These are phyloP conservation scores for Fusarium duplospermum DNA, from an alignment of 2,329 filamentous ascomycete species.

Conservation along the genomic window DNA sequence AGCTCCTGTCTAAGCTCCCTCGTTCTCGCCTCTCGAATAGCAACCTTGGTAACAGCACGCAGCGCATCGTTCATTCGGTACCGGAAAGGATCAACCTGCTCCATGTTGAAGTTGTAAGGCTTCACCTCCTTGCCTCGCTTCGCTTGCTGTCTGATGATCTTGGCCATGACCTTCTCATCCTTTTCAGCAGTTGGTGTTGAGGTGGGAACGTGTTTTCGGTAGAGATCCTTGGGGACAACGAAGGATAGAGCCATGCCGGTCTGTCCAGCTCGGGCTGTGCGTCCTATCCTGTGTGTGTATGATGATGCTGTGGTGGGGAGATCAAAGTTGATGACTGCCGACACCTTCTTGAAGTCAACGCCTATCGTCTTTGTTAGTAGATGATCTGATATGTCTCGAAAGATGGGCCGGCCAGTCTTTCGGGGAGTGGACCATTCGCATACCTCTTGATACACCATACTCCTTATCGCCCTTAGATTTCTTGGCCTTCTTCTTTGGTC, in stretches of 20 bases:
- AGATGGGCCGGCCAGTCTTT: background rate
- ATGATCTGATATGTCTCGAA: background rate
- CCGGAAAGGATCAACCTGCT: slow-evolving; percentile 90
- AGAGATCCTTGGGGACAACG: slow-evolving; percentile 83
- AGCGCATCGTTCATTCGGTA: slow-evolving; percentile 96
- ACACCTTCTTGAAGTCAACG: slow-evolving; percentile 96
- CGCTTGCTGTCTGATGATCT: slow-evolving; percentile 81
- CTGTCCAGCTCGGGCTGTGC: slow-evolving; percentile 91
- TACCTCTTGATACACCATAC: slow-evolving; percentile 91
- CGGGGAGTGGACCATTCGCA: background rate
- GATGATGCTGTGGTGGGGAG: slow-evolving; percentile 88
- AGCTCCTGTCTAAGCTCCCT: slow-evolving; percentile 90
- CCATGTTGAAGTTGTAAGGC: slow-evolving; percentile 95
- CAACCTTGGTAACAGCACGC: slow-evolving; percentile 87
- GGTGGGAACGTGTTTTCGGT: slow-evolving; percentile 90
- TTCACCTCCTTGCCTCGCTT: slow-evolving; percentile 85
- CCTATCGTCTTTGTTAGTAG: slow-evolving; percentile 42
- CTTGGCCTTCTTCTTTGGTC: slow-evolving; percentile 54
- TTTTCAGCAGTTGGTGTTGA: slow-evolving; percentile 79
- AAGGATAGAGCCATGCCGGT: slow-evolving; percentile 97
- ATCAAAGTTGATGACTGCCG: slow-evolving; percentile 96
- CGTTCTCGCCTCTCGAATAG: slow-evolving; percentile 89
- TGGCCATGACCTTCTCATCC: slow-evolving; percentile 85
- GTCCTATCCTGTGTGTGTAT: slow-evolving; percentile 96
- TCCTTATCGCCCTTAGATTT: slow-evolving; percentile 79